These are phyloP conservation scores for Carex scoparia DNA, from an alignment of 176 grass and related monocot genomes.

Conservation along the genomic window DNA sequence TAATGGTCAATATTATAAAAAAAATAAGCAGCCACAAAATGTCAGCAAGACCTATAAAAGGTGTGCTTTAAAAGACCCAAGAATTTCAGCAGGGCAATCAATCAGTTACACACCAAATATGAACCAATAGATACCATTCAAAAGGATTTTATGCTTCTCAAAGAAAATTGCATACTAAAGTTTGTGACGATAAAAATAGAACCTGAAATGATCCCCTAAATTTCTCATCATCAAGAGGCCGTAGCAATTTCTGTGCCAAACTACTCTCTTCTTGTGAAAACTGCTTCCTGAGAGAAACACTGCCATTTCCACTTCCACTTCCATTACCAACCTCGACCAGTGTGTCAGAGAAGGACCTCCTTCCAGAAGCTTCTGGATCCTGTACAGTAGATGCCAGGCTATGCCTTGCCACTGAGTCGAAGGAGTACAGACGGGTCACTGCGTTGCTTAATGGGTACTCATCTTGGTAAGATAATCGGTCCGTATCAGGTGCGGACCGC, in stretches of 20 bases:
- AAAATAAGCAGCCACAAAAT: too few relatives aligned
- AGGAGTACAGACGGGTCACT: constrained; percentile 44
- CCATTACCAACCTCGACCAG: constrained; percentile 37
- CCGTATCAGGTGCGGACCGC: constrained; percentile 74
- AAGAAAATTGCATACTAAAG: background rate
- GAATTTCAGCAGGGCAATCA: background rate
- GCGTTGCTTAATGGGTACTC: constrained; percentile 40
- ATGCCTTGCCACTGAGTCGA: constrained; percentile 40
- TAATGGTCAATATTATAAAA: background rate
- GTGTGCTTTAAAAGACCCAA: background rate
- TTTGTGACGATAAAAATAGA: background rate
- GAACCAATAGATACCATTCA: constrained; percentile 35
- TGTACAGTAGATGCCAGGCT: constrained; percentile 63
- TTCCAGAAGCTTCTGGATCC: constrained; percentile 44
- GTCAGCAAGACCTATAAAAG: background rate
- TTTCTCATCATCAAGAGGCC: constrained; percentile 67
- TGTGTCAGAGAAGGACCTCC: constrained; percentile 71
- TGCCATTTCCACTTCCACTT: constrained; percentile 19
- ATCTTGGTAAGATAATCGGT: constrained; percentile 56
- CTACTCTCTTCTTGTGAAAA: constrained; percentile 67
- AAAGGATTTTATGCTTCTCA: background rate
- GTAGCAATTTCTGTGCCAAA: constrained; percentile 74
- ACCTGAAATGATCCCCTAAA: constrained; percentile 37
- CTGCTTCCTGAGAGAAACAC: constrained; percentile 61
- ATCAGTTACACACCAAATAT: constrained; percentile 30